These are phyloP conservation scores for Lithohypha guttulata DNA, from an alignment of 2,329 filamentous ascomycete genomes.

Conservation along the genomic window DNA sequence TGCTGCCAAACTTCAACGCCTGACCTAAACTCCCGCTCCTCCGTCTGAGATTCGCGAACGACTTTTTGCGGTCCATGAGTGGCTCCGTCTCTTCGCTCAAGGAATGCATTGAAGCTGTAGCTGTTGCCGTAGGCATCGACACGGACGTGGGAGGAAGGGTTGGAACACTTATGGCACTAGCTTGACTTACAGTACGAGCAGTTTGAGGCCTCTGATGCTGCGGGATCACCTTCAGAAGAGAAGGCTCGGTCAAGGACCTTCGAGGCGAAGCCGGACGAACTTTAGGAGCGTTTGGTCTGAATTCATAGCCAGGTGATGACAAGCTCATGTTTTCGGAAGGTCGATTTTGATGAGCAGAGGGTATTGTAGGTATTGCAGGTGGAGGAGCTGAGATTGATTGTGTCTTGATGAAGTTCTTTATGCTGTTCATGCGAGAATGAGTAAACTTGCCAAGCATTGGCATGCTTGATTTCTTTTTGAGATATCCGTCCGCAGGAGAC, in stretches of 20 bases:
- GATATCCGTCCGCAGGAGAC: constrained; percentile 5
- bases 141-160: not conserved
- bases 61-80: constrained; percentile 16
- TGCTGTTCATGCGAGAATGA: constrained; percentile 20
- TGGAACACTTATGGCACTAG: not conserved
- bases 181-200: no score
- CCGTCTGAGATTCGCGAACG: constrained; percentile 15
- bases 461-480: constrained; percentile 14
- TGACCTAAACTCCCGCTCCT: constrained; percentile 21
- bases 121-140: not conserved
- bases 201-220: not conserved
- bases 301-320: not conserved
- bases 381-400: constrained; percentile 4
- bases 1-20: constrained; percentile 12
- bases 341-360: constrained; percentile 1
- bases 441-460: constrained; percentile 14
- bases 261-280: not conserved
- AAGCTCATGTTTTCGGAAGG: constrained; percentile 1
- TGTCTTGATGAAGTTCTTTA: constrained; percentile 16
- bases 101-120: not conserved
- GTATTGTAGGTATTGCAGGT: constrained; percentile 1
- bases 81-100: not conserved
- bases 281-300: not conserved
- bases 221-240: not conserved
- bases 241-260: constrained; percentile 1